phyloP scores from a whole-genome alignment of 495 filamentous ascomycete genomes.

The Penicillium subrubescens region DNA sequence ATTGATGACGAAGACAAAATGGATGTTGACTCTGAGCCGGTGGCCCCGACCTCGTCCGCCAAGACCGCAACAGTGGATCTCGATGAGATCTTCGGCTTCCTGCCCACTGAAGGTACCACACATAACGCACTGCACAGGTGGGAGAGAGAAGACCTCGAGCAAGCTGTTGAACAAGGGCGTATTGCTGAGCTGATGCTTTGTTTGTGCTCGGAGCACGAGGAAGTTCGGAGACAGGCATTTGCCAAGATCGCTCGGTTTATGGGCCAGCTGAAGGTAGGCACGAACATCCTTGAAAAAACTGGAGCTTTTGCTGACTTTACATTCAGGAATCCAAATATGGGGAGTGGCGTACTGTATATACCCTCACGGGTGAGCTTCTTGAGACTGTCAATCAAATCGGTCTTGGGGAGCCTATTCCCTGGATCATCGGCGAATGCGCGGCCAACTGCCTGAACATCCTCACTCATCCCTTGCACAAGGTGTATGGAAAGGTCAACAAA shows the following conservation, averaged over 20 bases:
- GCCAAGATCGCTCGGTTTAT: conserved; percentile 65
- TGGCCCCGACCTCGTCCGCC: conserved; percentile 1
- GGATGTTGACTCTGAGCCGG: conserved; percentile 20
- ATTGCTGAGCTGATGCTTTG: conserved; percentile 68
- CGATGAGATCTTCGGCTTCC: conserved; percentile 42
- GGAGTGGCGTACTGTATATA: conserved; percentile 73
- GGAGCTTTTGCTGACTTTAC: neutral
- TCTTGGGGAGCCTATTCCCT: conserved; percentile 63
- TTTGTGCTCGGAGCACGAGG: conserved; percentile 70
- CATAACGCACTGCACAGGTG: conserved; percentile 58
- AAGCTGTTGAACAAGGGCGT: conserved; percentile 72
- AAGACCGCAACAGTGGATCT: conserved; percentile 33
- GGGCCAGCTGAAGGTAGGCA: conserved; percentile 58
- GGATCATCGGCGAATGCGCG: conserved; percentile 73
- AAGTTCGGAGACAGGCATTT: conserved; percentile 77
- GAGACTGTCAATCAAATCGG: conserved; percentile 66
- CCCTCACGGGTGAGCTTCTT: conserved; percentile 74
- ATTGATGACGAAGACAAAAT: conserved; percentile 24
- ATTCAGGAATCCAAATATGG: conserved; percentile 62
- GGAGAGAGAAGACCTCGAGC: conserved; percentile 71
- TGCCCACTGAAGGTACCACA: conserved; percentile 44
- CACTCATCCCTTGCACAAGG: conserved; percentile 72
- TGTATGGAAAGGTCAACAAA: conserved; percentile 85
- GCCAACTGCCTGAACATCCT: conserved; percentile 68
- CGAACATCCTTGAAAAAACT: neutral